Base-by-base conservation (phyloP, 1,139 yeast genomes). In the Taphrina wiesneri region DNA sequence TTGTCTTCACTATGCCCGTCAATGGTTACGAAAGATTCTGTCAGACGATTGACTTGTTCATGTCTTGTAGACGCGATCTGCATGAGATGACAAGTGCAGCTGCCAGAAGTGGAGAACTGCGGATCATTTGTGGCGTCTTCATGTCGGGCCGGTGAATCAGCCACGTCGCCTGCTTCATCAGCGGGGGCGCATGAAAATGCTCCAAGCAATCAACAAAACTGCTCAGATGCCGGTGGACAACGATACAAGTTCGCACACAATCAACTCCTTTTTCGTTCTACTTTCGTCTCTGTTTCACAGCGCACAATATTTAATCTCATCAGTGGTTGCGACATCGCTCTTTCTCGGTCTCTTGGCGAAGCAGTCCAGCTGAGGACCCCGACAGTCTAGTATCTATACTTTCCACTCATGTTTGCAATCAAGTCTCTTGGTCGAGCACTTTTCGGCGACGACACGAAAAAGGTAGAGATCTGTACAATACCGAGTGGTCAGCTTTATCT, bases 401-500 rank as follows among this genome's bases (percentile, higher is more conserved):
- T 19, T 39, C 15, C 4, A 13, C 3, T 17, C 43, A 66, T 66
- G 68, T 63, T 63, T 57, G 60, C 64, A 28, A 56, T 66, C 52
- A 66, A 63, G 60, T 56, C 64, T 23, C 53, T 66, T 19, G 66
- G 68, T 43, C 52, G 56, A 30, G 60, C 47, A 46, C 64, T 66
- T 28, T 66, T 66, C 41, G 69, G 69, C 23, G 79, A 82, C 19
- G 79, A 86, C 13, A 65, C 56, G 49, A 83, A 85, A 56, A 90
- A 86, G 72, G 51, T 60, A 3, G 96, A 87, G 71, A 77, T 90
- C 56, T 85, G 86, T 15, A 81, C 83, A 73, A 82, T 93, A 61
- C 90, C 96, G 1, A 83, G 87, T 0, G 99, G 98, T 6, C 87
- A 86, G 75, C 81, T 93, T 65, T 88, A 82, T 73, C 80, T 92